Evolutionary conservation across 2,329 filamentous ascomycete species (phyloP).

Genomic region (Lachnellula arida): DNA sequence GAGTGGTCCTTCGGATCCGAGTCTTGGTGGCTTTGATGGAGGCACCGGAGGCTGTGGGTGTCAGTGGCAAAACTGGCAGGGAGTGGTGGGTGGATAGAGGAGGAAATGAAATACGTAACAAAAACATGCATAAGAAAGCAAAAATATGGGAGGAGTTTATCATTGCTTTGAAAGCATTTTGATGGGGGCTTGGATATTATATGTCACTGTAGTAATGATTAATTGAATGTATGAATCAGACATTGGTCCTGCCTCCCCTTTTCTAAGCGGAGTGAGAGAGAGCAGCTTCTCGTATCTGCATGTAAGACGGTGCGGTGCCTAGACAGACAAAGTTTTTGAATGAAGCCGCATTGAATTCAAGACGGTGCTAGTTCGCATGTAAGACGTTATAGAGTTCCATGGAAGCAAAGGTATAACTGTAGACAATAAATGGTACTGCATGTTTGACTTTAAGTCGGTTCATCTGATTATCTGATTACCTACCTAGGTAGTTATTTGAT

Average conservation of each 20-base stretch:
- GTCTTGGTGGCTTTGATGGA: conserved; percentile 57
- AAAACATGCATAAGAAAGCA: not conserved
- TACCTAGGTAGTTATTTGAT: too few species aligned
- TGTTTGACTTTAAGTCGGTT: too few species aligned
- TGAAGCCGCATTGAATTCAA: too few species aligned
- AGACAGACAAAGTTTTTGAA: too few species aligned
- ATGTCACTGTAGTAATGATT: conserved; percentile 1
- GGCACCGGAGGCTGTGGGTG: conserved; percentile 59
- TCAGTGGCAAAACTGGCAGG: conserved; percentile 49
- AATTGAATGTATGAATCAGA: conserved; percentile 1
- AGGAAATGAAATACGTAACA: not conserved
- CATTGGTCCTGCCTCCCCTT: not conserved
- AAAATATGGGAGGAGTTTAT: not conserved
- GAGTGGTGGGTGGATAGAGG: conserved; percentile 5
- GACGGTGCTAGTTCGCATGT: too few species aligned
- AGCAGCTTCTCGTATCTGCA: too few species aligned
- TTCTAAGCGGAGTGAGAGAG: not conserved
- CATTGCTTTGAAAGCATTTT: not conserved
- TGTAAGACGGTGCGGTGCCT: too few species aligned
- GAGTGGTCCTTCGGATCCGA: conserved; percentile 36
- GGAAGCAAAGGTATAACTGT: too few species aligned
- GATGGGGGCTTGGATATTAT: not conserved
- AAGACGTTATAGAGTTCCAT: too few species aligned
- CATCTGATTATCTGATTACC: too few species aligned
- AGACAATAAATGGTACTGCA: too few species aligned